These are phyloP conservation scores for Arachis monticola DNA, from an alignment of 331 rosid species.

Conservation along the genomic window DNA sequence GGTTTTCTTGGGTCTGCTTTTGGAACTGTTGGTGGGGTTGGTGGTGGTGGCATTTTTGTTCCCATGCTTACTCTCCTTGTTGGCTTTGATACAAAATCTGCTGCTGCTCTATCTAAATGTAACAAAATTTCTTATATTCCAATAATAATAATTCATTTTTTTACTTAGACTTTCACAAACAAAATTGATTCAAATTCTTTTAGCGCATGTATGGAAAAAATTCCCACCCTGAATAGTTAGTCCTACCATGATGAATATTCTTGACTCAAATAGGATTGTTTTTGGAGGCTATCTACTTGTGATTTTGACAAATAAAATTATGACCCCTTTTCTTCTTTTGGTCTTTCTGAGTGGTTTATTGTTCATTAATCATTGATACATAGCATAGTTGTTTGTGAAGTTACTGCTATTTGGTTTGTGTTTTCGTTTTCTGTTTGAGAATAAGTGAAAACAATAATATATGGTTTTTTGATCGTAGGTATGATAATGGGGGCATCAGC, in stretches of 20 bases:
- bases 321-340: not conserved
- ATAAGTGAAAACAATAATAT: too few relatives aligned
- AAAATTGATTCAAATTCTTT: not conserved
- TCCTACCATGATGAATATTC: too few relatives aligned
- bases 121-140: not conserved
- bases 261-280: too few relatives aligned
- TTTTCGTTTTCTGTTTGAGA: too few relatives aligned
- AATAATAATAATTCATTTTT: not conserved
- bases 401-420: too few relatives aligned
- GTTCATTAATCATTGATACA: not conserved
- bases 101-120: constrained; percentile 96
- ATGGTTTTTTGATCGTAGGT: constrained; percentile 46
- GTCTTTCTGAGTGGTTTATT: not conserved
- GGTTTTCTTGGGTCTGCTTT: constrained; percentile 90
- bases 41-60: constrained; percentile 99
- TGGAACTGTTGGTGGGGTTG: constrained; percentile 97
- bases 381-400: not conserved
- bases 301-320: too few relatives aligned
- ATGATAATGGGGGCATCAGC: constrained; percentile 96
- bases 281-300: too few relatives aligned
- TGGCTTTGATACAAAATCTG: constrained; percentile 90
- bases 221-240: too few relatives aligned
- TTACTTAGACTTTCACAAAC: not conserved
- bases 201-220: too few relatives aligned
- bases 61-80: constrained; percentile 85